Conservation (phyloP, 345 rosid species). For the Citrus medica region DNA sequence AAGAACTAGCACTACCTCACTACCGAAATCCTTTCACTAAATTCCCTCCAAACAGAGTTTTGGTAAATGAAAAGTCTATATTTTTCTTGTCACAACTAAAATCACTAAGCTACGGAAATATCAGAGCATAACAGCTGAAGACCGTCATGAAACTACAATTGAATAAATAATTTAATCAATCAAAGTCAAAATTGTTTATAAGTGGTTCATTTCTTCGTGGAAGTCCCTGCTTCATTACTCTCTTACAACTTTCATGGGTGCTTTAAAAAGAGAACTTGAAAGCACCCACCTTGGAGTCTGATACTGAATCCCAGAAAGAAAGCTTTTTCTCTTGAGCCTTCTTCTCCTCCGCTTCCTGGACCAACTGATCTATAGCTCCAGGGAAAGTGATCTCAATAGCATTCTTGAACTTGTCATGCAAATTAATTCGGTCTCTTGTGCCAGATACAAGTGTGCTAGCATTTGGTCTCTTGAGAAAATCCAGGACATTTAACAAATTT, state of each 20-base stretch:
- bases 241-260: not conserved
- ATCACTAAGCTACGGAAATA: not conserved
- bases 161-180: not conserved
- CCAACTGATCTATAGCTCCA: conserved; percentile 50
- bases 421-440: conserved; percentile 72
- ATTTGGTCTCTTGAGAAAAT: conserved; percentile 84
- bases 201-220: not conserved
- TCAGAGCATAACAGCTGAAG: not conserved
- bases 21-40: too few species aligned
- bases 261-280: conserved; percentile 75
- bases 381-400: conserved; percentile 68
- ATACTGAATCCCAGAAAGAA: conserved; percentile 79
- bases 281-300: conserved; percentile 63
- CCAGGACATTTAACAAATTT: conserved; percentile 76
- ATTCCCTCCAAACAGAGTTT: too few species aligned
- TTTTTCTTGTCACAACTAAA: not conserved
- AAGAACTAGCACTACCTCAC: too few species aligned
- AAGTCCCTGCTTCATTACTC: not conserved
- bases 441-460: conserved; percentile 84
- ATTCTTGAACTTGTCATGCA: conserved; percentile 67
- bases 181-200: conserved; percentile 20
- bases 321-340: conserved; percentile 47
- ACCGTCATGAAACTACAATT: not conserved
- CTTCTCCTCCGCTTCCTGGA: conserved; percentile 53
- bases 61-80: too few species aligned